Evolutionary conservation across 306 rosid species (phyloP), one percentile per base, ranked within the genome.

Genomic region (Begonia masoniana): DNA sequence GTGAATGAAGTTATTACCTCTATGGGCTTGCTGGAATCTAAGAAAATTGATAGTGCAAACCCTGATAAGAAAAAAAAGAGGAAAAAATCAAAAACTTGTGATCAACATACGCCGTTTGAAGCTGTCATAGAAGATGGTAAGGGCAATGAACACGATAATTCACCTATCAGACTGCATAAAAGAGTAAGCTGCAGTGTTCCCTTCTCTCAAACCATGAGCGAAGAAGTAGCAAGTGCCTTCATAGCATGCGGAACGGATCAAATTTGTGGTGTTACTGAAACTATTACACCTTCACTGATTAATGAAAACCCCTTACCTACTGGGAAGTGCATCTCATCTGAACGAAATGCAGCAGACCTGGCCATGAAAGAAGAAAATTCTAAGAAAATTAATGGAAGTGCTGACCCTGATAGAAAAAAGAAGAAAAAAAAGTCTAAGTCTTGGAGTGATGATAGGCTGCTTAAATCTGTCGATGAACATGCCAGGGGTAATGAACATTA

Each of bases 381-480:
- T 46, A 54, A 47, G 65, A 71, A 46, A 60, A 58, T 58, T 55
- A 62, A 57, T 58, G 39, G 9, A 31, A 67, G 47, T 15, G 56
- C 64, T 50, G 76, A 64, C 57, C 56, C 55, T 13, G 47, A 58
- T 67, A 69, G 71, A 68, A 74, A 54, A 48, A 80, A 41, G 61
- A 61, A 65, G 74, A 62, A 8, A 41, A 76, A 55, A 66, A 78
- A 68, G 41, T 12, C 56, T 31, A 70, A 65, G 72, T 76, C 50
- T 66, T 61, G 53, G 41, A 60, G 15, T 45, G 75, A 57, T 47
- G 73, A 46, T 47, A 45, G 51, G 19, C 39, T 61, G 26, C 35
- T 8, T 51, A 49, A 24, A 47, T 71, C 51, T 46, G 66, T 46
- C 57, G 45, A 53, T 17, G 63, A 58, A 58, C 8, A 31, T 55